phyloP scores from a whole-genome alignment of 768 basidiomycete genomes.

The Collybia sp. region DNA sequence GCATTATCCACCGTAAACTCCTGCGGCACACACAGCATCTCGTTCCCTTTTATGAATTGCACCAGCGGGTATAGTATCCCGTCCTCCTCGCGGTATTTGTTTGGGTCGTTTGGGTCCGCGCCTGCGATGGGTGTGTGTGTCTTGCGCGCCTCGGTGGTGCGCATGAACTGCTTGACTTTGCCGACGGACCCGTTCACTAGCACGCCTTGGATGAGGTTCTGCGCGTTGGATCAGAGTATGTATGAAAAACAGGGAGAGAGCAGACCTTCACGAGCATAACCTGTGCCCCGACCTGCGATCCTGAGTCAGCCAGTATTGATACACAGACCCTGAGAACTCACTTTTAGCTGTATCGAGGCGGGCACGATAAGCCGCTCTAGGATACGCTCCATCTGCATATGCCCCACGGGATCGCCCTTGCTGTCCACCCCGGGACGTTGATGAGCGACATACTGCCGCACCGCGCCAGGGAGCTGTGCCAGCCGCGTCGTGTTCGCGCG shows the following conservation, averaged over 20 bases:
- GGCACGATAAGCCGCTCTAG: conserved; percentile 62
- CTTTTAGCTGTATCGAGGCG: conserved; percentile 42
- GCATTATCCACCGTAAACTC: conserved; percentile 65
- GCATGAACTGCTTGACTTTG: conserved; percentile 41
- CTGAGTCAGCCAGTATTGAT: background rate
- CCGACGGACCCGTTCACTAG: conserved; percentile 74
- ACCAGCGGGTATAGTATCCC: conserved; percentile 53
- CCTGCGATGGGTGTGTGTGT: conserved; percentile 32
- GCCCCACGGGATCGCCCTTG: conserved; percentile 27
- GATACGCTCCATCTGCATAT: conserved; percentile 34
- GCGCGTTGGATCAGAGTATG: background rate
- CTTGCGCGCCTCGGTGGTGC: conserved; percentile 34
- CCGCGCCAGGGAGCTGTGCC: conserved; percentile 31
- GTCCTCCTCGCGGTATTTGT: conserved; percentile 18
- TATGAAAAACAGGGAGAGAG: background rate
- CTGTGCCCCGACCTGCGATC: conserved; percentile 65
- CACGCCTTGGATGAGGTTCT: conserved; percentile 67
- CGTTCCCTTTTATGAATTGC: conserved; percentile 45
- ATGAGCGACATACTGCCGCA: conserved; percentile 32
- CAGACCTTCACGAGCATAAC: conserved; percentile 77
- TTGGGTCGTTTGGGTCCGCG: conserved; percentile 15
- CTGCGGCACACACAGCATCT: conserved; percentile 44
- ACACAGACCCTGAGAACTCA: conserved; percentile 11
- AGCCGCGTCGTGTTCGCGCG: conserved; percentile 56
- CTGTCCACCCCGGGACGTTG: conserved; percentile 46